phyloP scores from a whole-genome alignment of 208 protist genomes.

The Leishmania arabica region DNA sequence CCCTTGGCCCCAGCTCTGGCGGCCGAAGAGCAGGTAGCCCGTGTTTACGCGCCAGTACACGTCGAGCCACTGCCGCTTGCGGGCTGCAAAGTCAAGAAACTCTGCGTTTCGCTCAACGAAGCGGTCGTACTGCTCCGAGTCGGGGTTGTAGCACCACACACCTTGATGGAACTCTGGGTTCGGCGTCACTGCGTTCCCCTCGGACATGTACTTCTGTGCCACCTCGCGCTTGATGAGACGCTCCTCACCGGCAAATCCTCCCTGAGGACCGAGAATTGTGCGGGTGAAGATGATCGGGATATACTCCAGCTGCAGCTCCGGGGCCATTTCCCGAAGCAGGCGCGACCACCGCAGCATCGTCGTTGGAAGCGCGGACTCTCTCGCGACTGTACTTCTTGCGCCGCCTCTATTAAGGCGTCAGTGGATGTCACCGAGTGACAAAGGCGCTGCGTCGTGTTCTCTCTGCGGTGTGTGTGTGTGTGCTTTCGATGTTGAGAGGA shows the following conservation, averaged over 20 bases:
- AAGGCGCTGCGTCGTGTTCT: background rate
- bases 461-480: background rate
- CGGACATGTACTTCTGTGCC: constrained; percentile 78
- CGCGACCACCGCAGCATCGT: constrained; percentile 72
- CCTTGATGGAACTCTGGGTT: constrained; percentile 71
- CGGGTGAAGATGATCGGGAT: constrained; percentile 87
- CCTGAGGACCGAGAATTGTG: constrained; percentile 87
- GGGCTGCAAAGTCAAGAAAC: constrained; percentile 90
- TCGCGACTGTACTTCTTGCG: too few relatives aligned
- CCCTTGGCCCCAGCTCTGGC: constrained; percentile 90
- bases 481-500: background rate
- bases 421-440: background rate
- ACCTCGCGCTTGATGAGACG: constrained; percentile 91
- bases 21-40: constrained; percentile 88
- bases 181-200: constrained; percentile 68
- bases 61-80: constrained; percentile 93
- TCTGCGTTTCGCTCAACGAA: constrained; percentile 89
- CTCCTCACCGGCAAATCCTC: constrained; percentile 91
- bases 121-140: constrained; percentile 83
- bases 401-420: background rate
- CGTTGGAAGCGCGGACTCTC: background rate
- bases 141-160: constrained; percentile 92
- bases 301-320: constrained; percentile 91
- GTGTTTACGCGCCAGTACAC: constrained; percentile 94
- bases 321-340: constrained; percentile 80